These are phyloP conservation scores for Pseudogymnoascus sp. DNA, from an alignment of 2,329 filamentous ascomycete genomes.

Conservation along the genomic window DNA sequence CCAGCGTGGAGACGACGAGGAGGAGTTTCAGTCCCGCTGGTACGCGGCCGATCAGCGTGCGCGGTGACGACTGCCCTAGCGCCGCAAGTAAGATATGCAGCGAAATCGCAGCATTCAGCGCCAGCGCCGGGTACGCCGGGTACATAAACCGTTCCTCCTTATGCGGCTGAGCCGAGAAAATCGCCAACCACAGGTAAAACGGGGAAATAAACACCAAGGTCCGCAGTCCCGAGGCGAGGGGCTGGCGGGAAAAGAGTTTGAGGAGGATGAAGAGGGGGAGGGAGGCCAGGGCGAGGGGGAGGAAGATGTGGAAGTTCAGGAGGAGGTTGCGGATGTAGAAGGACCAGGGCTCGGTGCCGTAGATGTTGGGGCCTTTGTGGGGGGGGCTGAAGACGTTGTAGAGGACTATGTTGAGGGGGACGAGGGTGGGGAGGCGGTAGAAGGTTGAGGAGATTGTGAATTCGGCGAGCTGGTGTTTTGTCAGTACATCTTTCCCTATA, in stretches of 20 bases:
- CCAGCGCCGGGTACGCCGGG: slow-evolving; percentile 83
- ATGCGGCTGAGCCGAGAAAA: slow-evolving; percentile 89
- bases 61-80: slow-evolving; percentile 63
- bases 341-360: slow-evolving; percentile 92
- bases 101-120: slow-evolving; percentile 78
- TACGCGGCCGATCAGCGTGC: slow-evolving; percentile 61
- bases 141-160: slow-evolving; percentile 99
- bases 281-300: slow-evolving; percentile 67
- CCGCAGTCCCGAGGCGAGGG: slow-evolving; percentile 63
- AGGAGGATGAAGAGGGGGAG: slow-evolving; percentile 71
- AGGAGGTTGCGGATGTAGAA: slow-evolving; percentile 90
- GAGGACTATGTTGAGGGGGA: slow-evolving; percentile 86
- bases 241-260: slow-evolving; percentile 55
- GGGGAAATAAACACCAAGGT: slow-evolving; percentile 72
- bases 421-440: slow-evolving; percentile 69
- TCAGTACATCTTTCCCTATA: not conserved
- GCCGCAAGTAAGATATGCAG: slow-evolving; percentile 73
- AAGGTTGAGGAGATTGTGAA: slow-evolving; percentile 72
- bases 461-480: slow-evolving; percentile 43
- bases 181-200: slow-evolving; percentile 89
- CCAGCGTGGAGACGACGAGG: slow-evolving; percentile 50
- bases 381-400: slow-evolving; percentile 88
- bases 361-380: slow-evolving; percentile 77
- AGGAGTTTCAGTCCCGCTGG: slow-evolving; percentile 68
- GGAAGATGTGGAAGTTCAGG: slow-evolving; percentile 95